Evolutionary conservation across 306 rosid genomes (phyloP).

Genomic region (Macrotyloma uniflorum): DNA sequence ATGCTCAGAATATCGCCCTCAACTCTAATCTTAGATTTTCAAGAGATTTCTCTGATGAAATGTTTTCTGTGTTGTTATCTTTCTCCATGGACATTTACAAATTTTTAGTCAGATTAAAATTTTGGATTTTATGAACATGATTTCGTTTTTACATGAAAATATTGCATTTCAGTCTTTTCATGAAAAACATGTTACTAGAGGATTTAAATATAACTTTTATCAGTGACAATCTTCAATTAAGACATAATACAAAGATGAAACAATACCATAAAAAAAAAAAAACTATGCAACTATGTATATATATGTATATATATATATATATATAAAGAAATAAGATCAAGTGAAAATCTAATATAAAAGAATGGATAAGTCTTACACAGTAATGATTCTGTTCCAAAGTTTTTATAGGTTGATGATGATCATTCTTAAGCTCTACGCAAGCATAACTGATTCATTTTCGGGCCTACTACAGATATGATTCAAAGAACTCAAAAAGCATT

Average conservation of each 20-base stretch:
- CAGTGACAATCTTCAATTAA: no score
- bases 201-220: background rate
- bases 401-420: background rate
- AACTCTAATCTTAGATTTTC: background rate
- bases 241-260: no score
- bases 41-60: background rate
- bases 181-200: background rate
- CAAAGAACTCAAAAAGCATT: background rate
- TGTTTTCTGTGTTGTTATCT: background rate
- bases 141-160: background rate
- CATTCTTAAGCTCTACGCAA: slow-evolving; percentile 29
- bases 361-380: background rate
- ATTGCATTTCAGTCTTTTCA: background rate
- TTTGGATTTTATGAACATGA: background rate
- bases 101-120: background rate
- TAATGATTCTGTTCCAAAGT: slow-evolving; percentile 14
- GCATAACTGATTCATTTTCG: background rate
- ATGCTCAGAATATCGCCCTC: slow-evolving; percentile 4
- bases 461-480: slow-evolving; percentile 4
- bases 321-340: background rate
- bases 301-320: no score
- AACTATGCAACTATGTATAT: no score
- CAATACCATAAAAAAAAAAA: no score
- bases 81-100: background rate
- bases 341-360: background rate